Percentiles rank a stretch among this genome's conserved stretches.
Evolutionary conservation across 495 filamentous ascomycete species (phyloP).

Genomic region (Friedmanniomyces endolithicus): DNA sequence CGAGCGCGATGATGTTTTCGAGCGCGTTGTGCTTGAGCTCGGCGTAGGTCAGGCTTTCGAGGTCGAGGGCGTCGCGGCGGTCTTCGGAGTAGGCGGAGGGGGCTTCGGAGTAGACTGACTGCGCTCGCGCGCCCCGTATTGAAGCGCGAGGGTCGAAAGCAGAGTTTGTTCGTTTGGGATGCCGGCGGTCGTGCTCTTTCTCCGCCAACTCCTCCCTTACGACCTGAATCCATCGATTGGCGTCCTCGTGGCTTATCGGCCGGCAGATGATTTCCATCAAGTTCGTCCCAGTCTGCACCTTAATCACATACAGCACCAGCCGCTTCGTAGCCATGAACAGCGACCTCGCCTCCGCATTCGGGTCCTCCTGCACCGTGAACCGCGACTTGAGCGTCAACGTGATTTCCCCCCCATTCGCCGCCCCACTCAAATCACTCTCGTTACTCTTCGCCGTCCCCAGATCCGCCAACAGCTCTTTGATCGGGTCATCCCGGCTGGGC

Average conservation of each 20-base stretch:
- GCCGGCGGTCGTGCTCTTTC: slow-evolving; percentile 17
- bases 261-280: slow-evolving; percentile 92
- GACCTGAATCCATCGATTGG: slow-evolving; percentile 71
- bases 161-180: slow-evolving; percentile 29
- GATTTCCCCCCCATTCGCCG: slow-evolving; percentile 64
- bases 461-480: slow-evolving; percentile 84
- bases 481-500: slow-evolving; percentile 67
- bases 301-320: slow-evolving; percentile 94
- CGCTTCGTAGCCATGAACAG: slow-evolving; percentile 97
- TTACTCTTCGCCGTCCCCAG: slow-evolving; percentile 92
- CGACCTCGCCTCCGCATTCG: slow-evolving; percentile 79
- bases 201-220: slow-evolving; percentile 70
- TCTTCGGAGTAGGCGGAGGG: slow-evolving; percentile 29
- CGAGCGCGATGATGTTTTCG: slow-evolving; percentile 84
- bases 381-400: slow-evolving; percentile 58
- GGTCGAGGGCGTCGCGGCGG: slow-evolving; percentile 62
- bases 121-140: slow-evolving; percentile 45
- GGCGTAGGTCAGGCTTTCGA: slow-evolving; percentile 79
- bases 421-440: slow-evolving; percentile 78
- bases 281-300: slow-evolving; percentile 83
- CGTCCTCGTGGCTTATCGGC: slow-evolving; percentile 74
- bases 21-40: slow-evolving; percentile 86
- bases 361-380: slow-evolving; percentile 42
- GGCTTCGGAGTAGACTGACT: slow-evolving; percentile 59
- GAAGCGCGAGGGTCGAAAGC: slow-evolving; percentile 17